Evolutionary conservation across 2,329 filamentous ascomycete genomes (phyloP), one percentile per base, ranked within the genome.

Genomic region (Xylariales sp.): DNA sequence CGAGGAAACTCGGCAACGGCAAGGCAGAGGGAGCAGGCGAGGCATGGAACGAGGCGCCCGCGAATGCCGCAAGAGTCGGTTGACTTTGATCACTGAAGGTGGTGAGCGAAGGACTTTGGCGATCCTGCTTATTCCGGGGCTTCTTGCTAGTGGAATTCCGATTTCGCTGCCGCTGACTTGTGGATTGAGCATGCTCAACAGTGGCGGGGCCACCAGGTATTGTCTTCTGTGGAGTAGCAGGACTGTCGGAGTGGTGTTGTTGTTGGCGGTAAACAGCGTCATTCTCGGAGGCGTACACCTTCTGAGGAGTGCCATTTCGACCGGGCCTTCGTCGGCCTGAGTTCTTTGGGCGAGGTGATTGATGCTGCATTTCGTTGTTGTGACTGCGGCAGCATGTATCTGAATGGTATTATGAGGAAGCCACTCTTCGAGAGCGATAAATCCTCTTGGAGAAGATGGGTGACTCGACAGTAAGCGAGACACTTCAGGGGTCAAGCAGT

Each of bases 1-100:
- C 84, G 47, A 86, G 40, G 27, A 51, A 50, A 11, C 46, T 49
- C 16, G 43, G 43, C 32, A 45, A 33, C 6, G 43, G 43, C 19
- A 45, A 27, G 15, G 31, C 21, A 16, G 16, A 18, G 11, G 39
- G 39, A 6, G 39, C 39, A 19, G 39, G 39, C 15, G 39, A 42
- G 15, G 31, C 31, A 63, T 96, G 90, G 62, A 97, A 98, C 4
- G 89, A 94, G 24, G 91, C 86, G 11, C 91, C 93, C 28, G 93
- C 93, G 65, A 95, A 98, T 33, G 84, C 82, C 45, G 79, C 71
- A 36, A 65, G 65, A 21, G 63, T 63, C 36, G 63, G 74, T 49
- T 68, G 58, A 21, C 65, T 66, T 38, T 71, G 66, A 9, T n/a
- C n/a, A n/a, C n/a, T n/a, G n/a, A n/a, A n/a, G n/a, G n/a, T n/a